Evolutionary conservation across 768 basidiomycete species (phyloP).

Genomic region (Termitomyces sp.): DNA sequence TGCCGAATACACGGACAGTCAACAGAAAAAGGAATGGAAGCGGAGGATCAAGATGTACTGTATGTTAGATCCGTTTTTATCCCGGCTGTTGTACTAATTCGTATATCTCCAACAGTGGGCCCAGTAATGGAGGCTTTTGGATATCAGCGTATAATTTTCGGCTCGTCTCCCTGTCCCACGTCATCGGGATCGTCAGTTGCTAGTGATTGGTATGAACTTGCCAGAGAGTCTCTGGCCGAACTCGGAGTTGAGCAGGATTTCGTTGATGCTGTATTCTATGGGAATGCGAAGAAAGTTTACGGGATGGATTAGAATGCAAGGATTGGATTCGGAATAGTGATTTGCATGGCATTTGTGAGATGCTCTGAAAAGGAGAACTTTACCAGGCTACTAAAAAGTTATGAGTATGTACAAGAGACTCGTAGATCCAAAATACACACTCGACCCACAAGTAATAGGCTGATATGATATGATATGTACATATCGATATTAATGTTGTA

Average conservation of each 20-base stretch:
- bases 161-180: slow-evolving; percentile 62
- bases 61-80: slow-evolving; percentile 35
- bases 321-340: not conserved
- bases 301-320: slow-evolving; percentile 14
- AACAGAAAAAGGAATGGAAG: slow-evolving; percentile 62
- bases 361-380: not conserved
- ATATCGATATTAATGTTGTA: not conserved
- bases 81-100: slow-evolving; percentile 1
- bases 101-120: slow-evolving; percentile 46
- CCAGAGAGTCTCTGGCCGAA: slow-evolving; percentile 74
- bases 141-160: slow-evolving; percentile 77
- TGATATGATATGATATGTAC: not conserved
- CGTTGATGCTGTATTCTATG: slow-evolving; percentile 68
- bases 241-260: slow-evolving; percentile 74
- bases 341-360: not conserved
- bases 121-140: slow-evolving; percentile 86
- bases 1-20: slow-evolving; percentile 33
- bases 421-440: not conserved
- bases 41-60: slow-evolving; percentile 82
- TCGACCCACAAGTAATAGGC: not conserved
- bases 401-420: not conserved
- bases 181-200: slow-evolving; percentile 43
- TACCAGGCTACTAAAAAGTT: not conserved
- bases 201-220: slow-evolving; percentile 77
- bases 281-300: slow-evolving; percentile 45